These are phyloP conservation scores for Monsonia emarginata DNA, from an alignment of 441 rosid species.

Conservation along the genomic window DNA sequence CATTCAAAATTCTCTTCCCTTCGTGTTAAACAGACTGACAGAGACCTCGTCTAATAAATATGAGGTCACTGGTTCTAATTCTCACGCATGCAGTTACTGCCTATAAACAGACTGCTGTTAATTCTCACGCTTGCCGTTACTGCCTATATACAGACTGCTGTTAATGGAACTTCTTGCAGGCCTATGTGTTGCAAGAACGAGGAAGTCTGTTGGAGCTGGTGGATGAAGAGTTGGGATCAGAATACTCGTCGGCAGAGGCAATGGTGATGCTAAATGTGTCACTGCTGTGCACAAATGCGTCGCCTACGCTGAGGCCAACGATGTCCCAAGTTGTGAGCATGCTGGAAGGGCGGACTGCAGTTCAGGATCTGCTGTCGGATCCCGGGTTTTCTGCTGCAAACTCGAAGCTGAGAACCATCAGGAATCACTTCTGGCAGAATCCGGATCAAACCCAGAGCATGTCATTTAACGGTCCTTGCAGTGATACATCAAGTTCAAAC, in stretches of 20 bases:
- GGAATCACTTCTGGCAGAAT: constrained; percentile 78
- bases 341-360: constrained; percentile 60
- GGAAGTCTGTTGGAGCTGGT: constrained; percentile 59
- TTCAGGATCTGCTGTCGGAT: constrained; percentile 69
- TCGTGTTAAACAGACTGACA: too few relatives aligned
- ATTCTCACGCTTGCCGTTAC: too few relatives aligned
- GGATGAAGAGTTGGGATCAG: constrained; percentile 46
- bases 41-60: too few relatives aligned
- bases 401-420: constrained; percentile 50
- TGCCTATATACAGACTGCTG: too few relatives aligned
- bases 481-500: constrained; percentile 29
- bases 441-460: constrained; percentile 45
- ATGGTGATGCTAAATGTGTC: constrained; percentile 68
- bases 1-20: too few relatives aligned
- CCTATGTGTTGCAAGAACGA: constrained; percentile 71
- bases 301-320: constrained; percentile 71
- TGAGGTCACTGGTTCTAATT: too few relatives aligned
- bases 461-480: constrained; percentile 27
- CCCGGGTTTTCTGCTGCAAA: constrained; percentile 53
- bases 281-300: constrained; percentile 63
- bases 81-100: too few relatives aligned
- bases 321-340: constrained; percentile 88
- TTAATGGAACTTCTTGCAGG: constrained; percentile 25
- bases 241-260: constrained; percentile 55
- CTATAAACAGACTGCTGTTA: too few relatives aligned